Percentiles rank a stretch among this genome's conserved stretches.
Evolutionary conservation across 1,284 basidiomycete genomes (phyloP).

Genomic region (Psilocybe mexicana): DNA sequence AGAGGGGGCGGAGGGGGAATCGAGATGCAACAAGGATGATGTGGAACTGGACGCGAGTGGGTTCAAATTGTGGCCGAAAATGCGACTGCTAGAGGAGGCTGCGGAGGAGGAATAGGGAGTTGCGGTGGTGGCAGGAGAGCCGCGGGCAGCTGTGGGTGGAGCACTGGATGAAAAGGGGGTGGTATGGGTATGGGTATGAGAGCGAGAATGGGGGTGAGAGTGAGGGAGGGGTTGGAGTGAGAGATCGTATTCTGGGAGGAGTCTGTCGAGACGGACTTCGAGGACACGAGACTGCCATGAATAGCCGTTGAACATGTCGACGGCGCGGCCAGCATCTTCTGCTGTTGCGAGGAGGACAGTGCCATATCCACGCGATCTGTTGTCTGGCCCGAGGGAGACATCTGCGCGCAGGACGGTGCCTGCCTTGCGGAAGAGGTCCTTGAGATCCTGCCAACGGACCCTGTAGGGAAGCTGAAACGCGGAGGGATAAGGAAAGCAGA

Average conservation of each 20-base stretch:
- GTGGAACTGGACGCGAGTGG: not conserved
- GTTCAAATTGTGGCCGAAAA: not conserved
- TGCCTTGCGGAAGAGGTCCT: slow-evolving; percentile 93
- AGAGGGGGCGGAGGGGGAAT: not conserved
- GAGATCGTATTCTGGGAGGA: slow-evolving; percentile 34
- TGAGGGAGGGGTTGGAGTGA: too few species aligned
- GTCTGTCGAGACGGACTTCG: slow-evolving; percentile 84
- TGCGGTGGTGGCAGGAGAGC: slow-evolving; percentile 8
- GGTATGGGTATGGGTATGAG: too few species aligned
- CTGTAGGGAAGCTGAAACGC: slow-evolving; percentile 80
- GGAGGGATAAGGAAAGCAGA: slow-evolving; percentile 11
- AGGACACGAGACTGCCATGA: slow-evolving; percentile 90
- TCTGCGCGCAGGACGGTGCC: slow-evolving; percentile 95
- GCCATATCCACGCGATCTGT: slow-evolving; percentile 90
- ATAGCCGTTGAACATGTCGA: slow-evolving; percentile 90
- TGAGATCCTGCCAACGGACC: slow-evolving; percentile 96
- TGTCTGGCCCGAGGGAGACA: slow-evolving; percentile 90
- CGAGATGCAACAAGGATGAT: not conserved
- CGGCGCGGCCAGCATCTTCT: slow-evolving; percentile 89
- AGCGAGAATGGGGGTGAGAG: not conserved
- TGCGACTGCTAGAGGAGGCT: not conserved
- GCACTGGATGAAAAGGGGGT: too few species aligned
- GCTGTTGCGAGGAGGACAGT: slow-evolving; percentile 90
- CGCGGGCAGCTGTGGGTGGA: not conserved
- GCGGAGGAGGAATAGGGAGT: slow-evolving; percentile 1